phyloP scores from a whole-genome alignment of 306 rosid species.

The Phaseolus lunatus region DNA sequence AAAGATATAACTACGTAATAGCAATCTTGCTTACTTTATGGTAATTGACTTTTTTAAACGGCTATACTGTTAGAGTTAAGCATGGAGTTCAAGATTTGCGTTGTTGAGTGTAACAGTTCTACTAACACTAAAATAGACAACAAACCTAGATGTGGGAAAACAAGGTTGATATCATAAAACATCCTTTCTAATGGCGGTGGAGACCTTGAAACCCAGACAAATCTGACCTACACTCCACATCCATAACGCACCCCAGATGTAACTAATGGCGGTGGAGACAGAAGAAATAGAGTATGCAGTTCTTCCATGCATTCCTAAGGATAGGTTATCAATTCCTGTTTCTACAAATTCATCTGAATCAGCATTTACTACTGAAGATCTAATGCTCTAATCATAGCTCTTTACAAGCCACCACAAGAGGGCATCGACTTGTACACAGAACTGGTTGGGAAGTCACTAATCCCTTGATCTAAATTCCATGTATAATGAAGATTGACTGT shows the following conservation, averaged over 20 bases:
- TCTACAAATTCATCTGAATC: background rate
- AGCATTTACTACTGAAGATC: background rate
- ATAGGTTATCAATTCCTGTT: background rate
- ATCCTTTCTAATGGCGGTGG: background rate
- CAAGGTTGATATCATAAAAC: background rate
- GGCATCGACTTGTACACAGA: background rate
- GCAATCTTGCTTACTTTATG: conserved; percentile 10
- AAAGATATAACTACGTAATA: background rate
- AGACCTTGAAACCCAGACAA: no score
- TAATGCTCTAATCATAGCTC: background rate
- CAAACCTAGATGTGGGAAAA: background rate
- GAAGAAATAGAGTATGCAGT: background rate
- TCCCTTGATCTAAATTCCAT: background rate
- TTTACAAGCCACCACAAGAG: background rate
- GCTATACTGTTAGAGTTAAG: no score
- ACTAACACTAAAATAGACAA: background rate
- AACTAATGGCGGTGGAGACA: background rate
- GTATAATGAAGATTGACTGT: background rate
- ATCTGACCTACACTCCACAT: background rate
- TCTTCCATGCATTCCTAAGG: background rate
- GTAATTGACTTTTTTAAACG: background rate
- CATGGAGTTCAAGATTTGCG: background rate
- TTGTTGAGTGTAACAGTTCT: background rate
- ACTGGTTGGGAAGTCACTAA: background rate
- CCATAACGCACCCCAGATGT: background rate